Base-by-base conservation (phyloP, 495 filamentous ascomycete species). In the Lepidopterella palustris region DNA sequence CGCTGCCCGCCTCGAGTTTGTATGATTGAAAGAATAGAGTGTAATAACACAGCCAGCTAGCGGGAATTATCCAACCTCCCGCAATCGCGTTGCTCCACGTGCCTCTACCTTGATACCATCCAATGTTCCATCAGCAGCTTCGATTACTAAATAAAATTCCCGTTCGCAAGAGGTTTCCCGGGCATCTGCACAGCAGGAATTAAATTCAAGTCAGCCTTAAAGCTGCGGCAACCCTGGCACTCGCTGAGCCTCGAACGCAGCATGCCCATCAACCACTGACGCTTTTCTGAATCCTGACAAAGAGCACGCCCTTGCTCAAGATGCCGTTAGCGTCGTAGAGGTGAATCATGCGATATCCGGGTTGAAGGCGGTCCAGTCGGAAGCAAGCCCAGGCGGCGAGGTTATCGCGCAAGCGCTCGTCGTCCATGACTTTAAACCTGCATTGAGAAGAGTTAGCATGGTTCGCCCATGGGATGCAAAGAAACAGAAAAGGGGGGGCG, bases 361-460 rank as follows among this genome's bases (percentile, higher is more conserved):
- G 69, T 48, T 83, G 81, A 54, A 96, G 71, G 15, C 89, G 80
- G 72, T 96, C 89, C 0, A 97, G 80, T 20, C 90, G 79, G 56
- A 95, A 83, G 68, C 90, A 95, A 6, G 89, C 83, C 92, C 92
- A 97, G 10, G 85, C 89, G 20, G 88, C 89, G 35, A 95, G 68
- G 49, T 84, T 77, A 63, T 96, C 90, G 58, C 80, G 79, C 54
- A 92, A 77, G 27, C 66, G 69, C 63, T 90, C 85, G 59, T 92
- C 85, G 66, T 96, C 87, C 69, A 88, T 84, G 63, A 97, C 78
- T 70, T 95, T 87, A 72, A 97, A 89, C 56, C 92, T 89, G 62
- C 47, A 57, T 45, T 29, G 11, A 35, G 32, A 55, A 26, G 15
- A 20, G 24, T 29, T 27, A 57, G 39, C 25, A 53, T 32, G 29